A percentile compares a stretch with the other conserved stretches of the same genome.
These are phyloP conservation scores for Tricholoma bakamatsutake DNA, from an alignment of 768 basidiomycete species.

Conservation along the genomic window DNA sequence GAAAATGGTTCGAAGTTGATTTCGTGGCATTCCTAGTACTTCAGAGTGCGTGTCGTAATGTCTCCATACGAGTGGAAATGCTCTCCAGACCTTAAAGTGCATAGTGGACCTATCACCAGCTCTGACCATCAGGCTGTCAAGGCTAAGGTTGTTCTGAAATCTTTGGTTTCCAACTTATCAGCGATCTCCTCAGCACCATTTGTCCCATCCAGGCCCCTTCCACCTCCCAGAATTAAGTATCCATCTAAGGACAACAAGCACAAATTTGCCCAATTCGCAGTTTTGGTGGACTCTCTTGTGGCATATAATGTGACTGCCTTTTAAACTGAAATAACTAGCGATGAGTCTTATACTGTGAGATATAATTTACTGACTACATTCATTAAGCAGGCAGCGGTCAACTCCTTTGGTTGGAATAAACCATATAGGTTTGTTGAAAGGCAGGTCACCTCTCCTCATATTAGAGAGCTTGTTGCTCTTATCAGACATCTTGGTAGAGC, in stretches of 20 bases:
- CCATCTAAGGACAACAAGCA: too few species aligned
- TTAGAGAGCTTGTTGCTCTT: neutral
- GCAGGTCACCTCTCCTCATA: neutral
- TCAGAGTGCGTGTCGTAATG: too few species aligned
- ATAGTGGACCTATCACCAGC: too few species aligned
- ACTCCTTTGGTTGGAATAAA: neutral
- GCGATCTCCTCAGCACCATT: neutral
- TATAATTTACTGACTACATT: neutral
- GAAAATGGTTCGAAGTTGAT: too few species aligned
- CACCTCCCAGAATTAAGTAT: neutral
- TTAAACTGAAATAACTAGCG: neutral
- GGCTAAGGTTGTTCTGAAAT: neutral
- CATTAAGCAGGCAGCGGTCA: neutral
- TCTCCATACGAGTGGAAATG: too few species aligned
- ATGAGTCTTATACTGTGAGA: neutral
- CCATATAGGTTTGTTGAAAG: neutral
- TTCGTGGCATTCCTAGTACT: too few species aligned
- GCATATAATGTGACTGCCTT: too few species aligned
- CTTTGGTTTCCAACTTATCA: neutral
- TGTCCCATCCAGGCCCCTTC: neutral
- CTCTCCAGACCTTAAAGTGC: too few species aligned
- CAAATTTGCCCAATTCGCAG: neutral
- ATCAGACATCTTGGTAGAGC: neutral
- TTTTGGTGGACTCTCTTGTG: neutral
- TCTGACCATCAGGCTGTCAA: slow-evolving; percentile 1